A percentile compares a stretch with the other conserved stretches of the same genome.
phyloP scores from a whole-genome alignment of 768 basidiomycete species.

The Leccinellum luteum region DNA sequence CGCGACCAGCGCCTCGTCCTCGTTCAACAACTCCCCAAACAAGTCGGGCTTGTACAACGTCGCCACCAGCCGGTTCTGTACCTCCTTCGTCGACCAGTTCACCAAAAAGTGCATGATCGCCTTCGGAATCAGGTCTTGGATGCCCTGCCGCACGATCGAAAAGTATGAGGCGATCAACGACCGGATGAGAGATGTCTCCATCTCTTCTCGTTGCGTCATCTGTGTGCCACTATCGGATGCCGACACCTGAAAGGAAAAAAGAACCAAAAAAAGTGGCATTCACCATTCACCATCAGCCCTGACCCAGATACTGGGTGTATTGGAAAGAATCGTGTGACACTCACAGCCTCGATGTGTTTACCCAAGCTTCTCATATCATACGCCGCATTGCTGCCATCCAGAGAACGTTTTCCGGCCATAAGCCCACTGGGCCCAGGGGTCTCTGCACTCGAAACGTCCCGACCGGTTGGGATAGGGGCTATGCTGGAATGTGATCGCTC shows the following conservation, averaged over 20 bases:
- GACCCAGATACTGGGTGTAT: conserved; percentile 7
- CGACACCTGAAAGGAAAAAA: conserved; percentile 41
- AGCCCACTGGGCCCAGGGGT: conserved; percentile 52
- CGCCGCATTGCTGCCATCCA: conserved; percentile 80
- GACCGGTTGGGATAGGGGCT: conserved; percentile 50
- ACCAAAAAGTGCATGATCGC: conserved; percentile 98
- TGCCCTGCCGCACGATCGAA: conserved; percentile 91
- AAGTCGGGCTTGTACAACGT: conserved; percentile 92
- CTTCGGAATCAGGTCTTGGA: conserved; percentile 96
- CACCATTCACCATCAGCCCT: conserved; percentile 7
- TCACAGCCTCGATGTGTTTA: conserved; percentile 95
- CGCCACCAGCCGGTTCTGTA: conserved; percentile 95
- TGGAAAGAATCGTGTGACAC: conserved; percentile 30
- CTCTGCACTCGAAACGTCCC: conserved; percentile 62
- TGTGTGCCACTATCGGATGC: conserved; percentile 58
- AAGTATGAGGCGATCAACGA: conserved; percentile 96
- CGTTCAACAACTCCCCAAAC: conserved; percentile 87
- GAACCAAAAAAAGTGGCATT: neutral
- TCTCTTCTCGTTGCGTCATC: conserved; percentile 83
- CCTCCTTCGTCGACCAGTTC: conserved; percentile 93
- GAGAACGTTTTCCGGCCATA: conserved; percentile 60
- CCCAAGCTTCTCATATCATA: conserved; percentile 99
- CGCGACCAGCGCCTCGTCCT: conserved; percentile 93
- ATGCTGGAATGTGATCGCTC: conserved; percentile 34
- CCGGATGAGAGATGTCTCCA: conserved; percentile 94